Evolutionary conservation across 2,329 filamentous ascomycete species (phyloP), one percentile per base, ranked within the genome.

Genomic region (Nigrospora sphaerica): DNA sequence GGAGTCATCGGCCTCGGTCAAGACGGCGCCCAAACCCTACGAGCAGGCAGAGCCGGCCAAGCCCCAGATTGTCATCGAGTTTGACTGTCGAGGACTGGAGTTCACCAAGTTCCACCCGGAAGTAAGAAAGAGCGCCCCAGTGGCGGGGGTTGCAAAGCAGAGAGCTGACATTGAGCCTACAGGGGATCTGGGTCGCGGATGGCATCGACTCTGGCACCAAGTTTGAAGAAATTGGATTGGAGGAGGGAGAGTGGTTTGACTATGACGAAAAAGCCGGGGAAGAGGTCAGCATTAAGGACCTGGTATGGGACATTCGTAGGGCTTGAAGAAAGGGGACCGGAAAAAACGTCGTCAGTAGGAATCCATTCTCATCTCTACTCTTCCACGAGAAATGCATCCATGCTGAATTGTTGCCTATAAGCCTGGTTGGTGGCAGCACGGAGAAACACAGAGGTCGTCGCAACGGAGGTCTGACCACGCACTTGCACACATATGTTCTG

Each of bases 201-300:
- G 93, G 91, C 3, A 49, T 77, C 14, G 91, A 96, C 16, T 90
- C 89, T 0, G 77, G 75, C 11, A 93, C 87, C 36, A 87, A 88
- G 58, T 98, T 98, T 60, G 75, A 80, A 0, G 81, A 70, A 6
- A 86, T 97, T 45, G 91, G 97, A 12, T 69, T 98, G 46, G 73
- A 74, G 0, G 93, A 98, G 28, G 92, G 88, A 23, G 93, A 98
- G 58, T 98, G 93, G 93, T 98, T 86, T 66, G 92, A 97, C 57
- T 98, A 97, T 59, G 91, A 97, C 56, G 91, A 97, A 69, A 96
- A 97, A 72, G 78, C 88, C 1, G 78, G 85, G 1, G 88, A 95
- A 42, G 91, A 97, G 66, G 91, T 96, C 40, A 93, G 88, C 65
- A 90, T 96, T 63, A 92, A 89, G 63, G 88, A 93, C 31, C 66